Evolutionary conservation across 1,284 basidiomycete genomes (phyloP).

Genomic region (Phlebopus sp.): DNA sequence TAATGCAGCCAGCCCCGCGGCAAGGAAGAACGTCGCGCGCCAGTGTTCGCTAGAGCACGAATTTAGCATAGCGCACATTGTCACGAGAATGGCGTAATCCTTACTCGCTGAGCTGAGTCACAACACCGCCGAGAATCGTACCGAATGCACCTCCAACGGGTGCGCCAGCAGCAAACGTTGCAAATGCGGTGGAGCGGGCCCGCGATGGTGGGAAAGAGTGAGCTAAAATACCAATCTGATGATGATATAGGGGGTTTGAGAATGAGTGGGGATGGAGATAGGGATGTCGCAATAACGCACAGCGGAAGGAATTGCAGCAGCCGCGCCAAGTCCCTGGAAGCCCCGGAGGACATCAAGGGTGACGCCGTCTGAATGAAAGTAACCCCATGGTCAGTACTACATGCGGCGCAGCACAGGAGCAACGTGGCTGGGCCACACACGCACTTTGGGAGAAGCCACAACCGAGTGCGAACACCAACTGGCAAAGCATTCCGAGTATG

Average conservation of each 20-base stretch:
- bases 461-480: slow-evolving; percentile 49
- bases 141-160: slow-evolving; percentile 77
- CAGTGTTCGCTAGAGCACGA: slow-evolving; percentile 42
- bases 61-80: slow-evolving; percentile 1
- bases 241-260: slow-evolving; percentile 2
- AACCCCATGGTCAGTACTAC: not conserved
- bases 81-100: slow-evolving; percentile 5
- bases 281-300: slow-evolving; percentile 41
- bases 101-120: slow-evolving; percentile 60
- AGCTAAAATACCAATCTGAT: slow-evolving; percentile 74
- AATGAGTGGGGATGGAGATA: not conserved
- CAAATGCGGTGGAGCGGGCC: slow-evolving; percentile 70
- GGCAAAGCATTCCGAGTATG: slow-evolving; percentile 47
- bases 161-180: slow-evolving; percentile 76
- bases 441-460: slow-evolving; percentile 53
- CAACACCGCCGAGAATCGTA: slow-evolving; percentile 62
- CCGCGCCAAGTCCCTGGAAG: slow-evolving; percentile 67
- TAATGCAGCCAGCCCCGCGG: slow-evolving; percentile 50
- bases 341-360: slow-evolving; percentile 65
- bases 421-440: slow-evolving; percentile 38
- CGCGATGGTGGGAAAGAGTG: slow-evolving; percentile 68
- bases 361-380: slow-evolving; percentile 43
- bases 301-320: slow-evolving; percentile 66
- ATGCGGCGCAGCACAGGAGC: not conserved
- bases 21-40: slow-evolving; percentile 60